Evolutionary conservation across 352 stramenopile species (phyloP), one percentile per base, ranked within the genome.

Genomic region (Phytopythium kandeliae): DNA sequence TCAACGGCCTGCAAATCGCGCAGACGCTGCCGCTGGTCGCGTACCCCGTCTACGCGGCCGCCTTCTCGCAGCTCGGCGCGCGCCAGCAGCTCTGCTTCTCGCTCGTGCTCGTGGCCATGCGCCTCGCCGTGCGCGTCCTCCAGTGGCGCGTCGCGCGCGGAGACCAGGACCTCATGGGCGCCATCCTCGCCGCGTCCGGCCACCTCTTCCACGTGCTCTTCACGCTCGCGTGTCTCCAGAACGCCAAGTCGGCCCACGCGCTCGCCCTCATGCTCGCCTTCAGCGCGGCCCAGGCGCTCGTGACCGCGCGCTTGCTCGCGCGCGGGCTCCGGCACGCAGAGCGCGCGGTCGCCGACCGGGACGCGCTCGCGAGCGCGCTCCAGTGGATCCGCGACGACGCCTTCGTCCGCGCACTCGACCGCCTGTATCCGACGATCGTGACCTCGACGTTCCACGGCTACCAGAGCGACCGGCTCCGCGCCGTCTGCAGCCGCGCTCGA

Each of bases 141-240:
- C 41, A 64, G 15, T 63, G 58, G 31, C 21, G 60, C 2, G 47
- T 65, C 3, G 16, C 57, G 6, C 54, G 52, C 22, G 21, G 51
- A 2, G 46, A 71, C n/a, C 30, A 64, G 10, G 64, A 80, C 54
- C 40, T 71, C 2, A 59, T 53, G 10, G 28, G 28, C 28, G 10
- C 10, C 28, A 33, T 33, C 28, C 10, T 10, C 28, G 5, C 28
- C 22, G 50, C 45, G 0, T 56, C 60, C 24, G 37, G 51, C 0
- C 63, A 71, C 26, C 40, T 69, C 6, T 74, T 71, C 43, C 65
- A 75, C 48, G 46, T 65, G 5, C 55, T 76, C 13, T 79, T 76
- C 36, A 63, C 57, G 0, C 58, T 48, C 5, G 60, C 55, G 45
- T 75, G 57, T 47, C 40, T 79, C 4, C 65, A 79, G 31, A 71